Conservation (phyloP, 495 filamentous ascomycete species). For the Filosporella fistucella region DNA sequence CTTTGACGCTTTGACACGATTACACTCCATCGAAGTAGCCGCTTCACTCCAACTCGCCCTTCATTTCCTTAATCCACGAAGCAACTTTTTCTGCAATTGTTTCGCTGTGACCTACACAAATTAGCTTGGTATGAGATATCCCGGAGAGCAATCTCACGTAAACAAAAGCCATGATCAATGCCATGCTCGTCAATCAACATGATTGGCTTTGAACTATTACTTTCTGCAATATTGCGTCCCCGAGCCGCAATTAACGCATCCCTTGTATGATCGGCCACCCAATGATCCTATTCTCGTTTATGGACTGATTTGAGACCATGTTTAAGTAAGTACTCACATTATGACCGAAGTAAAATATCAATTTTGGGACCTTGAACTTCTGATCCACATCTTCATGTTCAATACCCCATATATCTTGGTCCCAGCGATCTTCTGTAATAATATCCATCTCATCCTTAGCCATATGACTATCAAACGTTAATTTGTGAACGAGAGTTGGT, state of each 20-base stretch:
- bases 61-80: slow-evolving; percentile 58
- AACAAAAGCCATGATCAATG: slow-evolving; percentile 78
- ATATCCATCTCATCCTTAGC: slow-evolving; percentile 69
- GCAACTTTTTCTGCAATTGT: slow-evolving; percentile 62
- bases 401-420: slow-evolving; percentile 73
- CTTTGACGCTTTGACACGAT: no score
- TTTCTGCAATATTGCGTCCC: slow-evolving; percentile 25
- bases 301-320: no score
- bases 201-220: slow-evolving; percentile 43
- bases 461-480: slow-evolving; percentile 42
- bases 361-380: slow-evolving; percentile 36
- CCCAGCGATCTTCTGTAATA: slow-evolving; percentile 77
- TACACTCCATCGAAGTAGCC: no score
- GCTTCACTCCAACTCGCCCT: no score
- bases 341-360: slow-evolving; percentile 77
- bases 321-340: slow-evolving; percentile 29
- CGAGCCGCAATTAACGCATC: slow-evolving; percentile 65
- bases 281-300: slow-evolving; percentile 51
- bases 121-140: neutral
- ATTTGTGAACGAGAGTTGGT: slow-evolving; percentile 10
- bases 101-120: slow-evolving; percentile 50
- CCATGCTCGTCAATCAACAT: slow-evolving; percentile 71
- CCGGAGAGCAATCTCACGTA: slow-evolving; percentile 46
- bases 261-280: slow-evolving; percentile 73
- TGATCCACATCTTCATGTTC: slow-evolving; percentile 32